These are phyloP conservation scores for Penicillium bialowiezense DNA, from an alignment of 495 filamentous ascomycete genomes.

Conservation along the genomic window DNA sequence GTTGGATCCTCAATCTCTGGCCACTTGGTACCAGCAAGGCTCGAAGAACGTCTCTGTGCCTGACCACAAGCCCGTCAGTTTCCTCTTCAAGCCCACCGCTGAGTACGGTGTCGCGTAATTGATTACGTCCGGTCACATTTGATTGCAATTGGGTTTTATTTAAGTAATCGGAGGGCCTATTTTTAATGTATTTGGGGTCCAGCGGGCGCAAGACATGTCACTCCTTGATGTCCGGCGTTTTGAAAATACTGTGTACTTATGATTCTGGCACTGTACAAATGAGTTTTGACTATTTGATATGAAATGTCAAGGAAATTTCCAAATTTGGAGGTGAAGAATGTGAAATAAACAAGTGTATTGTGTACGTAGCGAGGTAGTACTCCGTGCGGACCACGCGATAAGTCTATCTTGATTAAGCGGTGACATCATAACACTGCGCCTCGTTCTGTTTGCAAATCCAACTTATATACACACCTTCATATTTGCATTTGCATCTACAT, in stretches of 20 bases:
- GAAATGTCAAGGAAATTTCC: too few relatives aligned
- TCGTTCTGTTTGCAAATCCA: not conserved
- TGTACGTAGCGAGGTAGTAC: not conserved
- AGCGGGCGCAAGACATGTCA: not conserved
- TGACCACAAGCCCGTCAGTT: conserved; percentile 6
- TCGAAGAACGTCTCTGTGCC: conserved; percentile 6
- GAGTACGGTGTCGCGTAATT: conserved; percentile 28
- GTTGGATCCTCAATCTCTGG: conserved; percentile 16
- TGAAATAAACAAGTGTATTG: not conserved
- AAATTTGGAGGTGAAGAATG: not conserved
- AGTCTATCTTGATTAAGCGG: not conserved
- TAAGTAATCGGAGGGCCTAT: not conserved
- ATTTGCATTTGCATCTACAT: too few relatives aligned
- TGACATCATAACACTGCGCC: conserved; percentile 9
- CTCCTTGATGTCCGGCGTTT: not conserved
- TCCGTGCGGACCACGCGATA: not conserved
- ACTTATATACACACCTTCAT: not conserved
- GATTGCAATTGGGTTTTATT: not conserved
- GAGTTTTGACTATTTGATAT: not conserved
- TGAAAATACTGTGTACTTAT: conserved; percentile 1
- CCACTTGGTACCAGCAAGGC: conserved; percentile 8
- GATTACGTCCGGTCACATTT: not conserved
- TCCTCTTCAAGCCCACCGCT: conserved; percentile 23
- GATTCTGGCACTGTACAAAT: conserved; percentile 1
- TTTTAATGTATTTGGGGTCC: not conserved